Evolutionary conservation across 108 stramenopile genomes (phyloP), one percentile per base, ranked within the genome.

Genomic region (Aurantiochytrium sp.): DNA sequence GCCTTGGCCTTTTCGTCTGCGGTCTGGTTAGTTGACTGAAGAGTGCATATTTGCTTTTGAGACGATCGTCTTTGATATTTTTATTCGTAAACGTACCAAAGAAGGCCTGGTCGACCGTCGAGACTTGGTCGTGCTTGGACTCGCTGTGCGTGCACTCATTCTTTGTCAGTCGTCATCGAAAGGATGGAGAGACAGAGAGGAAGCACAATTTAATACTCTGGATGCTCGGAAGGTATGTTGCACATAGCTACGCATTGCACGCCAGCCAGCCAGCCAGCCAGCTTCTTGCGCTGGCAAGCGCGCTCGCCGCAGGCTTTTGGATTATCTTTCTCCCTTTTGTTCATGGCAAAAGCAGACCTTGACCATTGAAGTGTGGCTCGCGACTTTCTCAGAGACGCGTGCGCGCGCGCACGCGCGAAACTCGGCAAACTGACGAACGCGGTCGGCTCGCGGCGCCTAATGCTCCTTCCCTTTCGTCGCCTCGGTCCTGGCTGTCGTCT

Each of bases 1-100:
- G 19, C 45, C 76, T 83, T 83, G 76, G 76, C 76, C 51, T 83
- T 83, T 47, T 47, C 49, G 51, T 83, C 76, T 83, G 76, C 51
- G 16, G 35, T 35, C 35, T 35, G 35, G 35, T 35, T 2, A 35
- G 35, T 35, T 23, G 23, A 3, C 2, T 42, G 18, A n/a, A 16
- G 23, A 19, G 23, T 42, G 18, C 29, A 2, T 3, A 72, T 23
- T n/a, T 23, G 23, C 29, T 29, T 42, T 25, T 2, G 1, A 72
- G 28, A 72, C 72, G 18, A 72, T 0, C 28, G 23, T 25, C 35
- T 72, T 29, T 16, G 19, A 4, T 72, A 2, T 2, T n/a, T 4
- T 72, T 3, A 2, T 14, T 47, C 51, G 51, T 0, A 57, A 57
- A 14, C 55, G 14, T 42, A 69, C 64, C 64, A 18, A 69, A 69